A percentile compares a stretch with the other conserved stretches of the same genome.
Evolutionary conservation across 2,329 filamentous ascomycete species (phyloP).

Genomic region (Aspergillus vadensis): DNA sequence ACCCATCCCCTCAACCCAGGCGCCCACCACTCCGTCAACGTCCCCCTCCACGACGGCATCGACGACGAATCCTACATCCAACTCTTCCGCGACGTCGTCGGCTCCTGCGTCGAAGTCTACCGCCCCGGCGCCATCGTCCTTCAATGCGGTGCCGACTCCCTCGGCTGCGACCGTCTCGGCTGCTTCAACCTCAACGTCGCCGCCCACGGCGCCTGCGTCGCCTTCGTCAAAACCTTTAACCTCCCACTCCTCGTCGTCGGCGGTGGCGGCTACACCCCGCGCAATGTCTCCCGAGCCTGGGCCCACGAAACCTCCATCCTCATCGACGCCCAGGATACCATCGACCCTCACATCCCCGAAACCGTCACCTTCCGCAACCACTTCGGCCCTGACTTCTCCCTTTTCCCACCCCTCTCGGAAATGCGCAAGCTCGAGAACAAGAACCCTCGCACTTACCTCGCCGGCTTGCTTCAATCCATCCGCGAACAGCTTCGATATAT

Average conservation of each 20-base stretch:
- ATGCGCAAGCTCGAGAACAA: slow-evolving; percentile 68
- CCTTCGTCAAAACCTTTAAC: slow-evolving; percentile 78
- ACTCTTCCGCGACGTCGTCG: slow-evolving; percentile 81
- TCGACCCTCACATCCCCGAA: slow-evolving; percentile 72
- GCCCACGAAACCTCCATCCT: slow-evolving; percentile 94
- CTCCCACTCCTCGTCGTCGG: slow-evolving; percentile 88
- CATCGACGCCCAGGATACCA: slow-evolving; percentile 70
- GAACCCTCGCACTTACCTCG: slow-evolving; percentile 74
- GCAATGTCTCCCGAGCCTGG: slow-evolving; percentile 96
- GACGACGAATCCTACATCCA: slow-evolving; percentile 84
- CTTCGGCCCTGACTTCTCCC: slow-evolving; percentile 81
- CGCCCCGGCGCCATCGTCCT: slow-evolving; percentile 88
- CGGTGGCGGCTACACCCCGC: slow-evolving; percentile 92
- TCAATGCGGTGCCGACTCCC: slow-evolving; percentile 92
- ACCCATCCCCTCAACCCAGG: slow-evolving; percentile 81
- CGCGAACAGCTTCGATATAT: slow-evolving; percentile 86
- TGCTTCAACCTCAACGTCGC: slow-evolving; percentile 96
- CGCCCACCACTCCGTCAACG: slow-evolving; percentile 86
- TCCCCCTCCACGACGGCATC: slow-evolving; percentile 87
- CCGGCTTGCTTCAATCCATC: slow-evolving; percentile 74
- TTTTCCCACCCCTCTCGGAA: slow-evolving; percentile 86
- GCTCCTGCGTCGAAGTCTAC: slow-evolving; percentile 77
- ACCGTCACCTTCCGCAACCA: slow-evolving; percentile 85
- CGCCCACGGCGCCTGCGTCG: slow-evolving; percentile 88
- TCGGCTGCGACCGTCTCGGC: slow-evolving; percentile 89